A percentile compares a stretch with the other conserved stretches of the same genome.
Conservation (phyloP, 2,329 filamentous ascomycete genomes). For the Calonectria honghensis region DNA sequence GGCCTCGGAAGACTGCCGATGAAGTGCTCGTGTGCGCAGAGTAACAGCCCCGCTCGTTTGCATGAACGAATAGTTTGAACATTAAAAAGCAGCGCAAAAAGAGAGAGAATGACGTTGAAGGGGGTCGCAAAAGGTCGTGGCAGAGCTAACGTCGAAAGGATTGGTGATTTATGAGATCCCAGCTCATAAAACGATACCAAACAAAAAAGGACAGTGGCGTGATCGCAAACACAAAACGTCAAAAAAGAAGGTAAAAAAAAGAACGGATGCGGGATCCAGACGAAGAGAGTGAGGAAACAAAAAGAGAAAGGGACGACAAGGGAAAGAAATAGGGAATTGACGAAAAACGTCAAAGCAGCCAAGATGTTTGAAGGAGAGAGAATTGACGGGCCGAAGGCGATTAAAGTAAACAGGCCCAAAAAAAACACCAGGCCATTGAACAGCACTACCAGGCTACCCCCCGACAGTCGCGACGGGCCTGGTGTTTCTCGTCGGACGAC, state of each 20-base stretch:
- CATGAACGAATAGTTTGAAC: constrained; percentile 41
- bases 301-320: constrained; percentile 31
- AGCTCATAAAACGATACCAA: constrained; percentile 7
- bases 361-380: constrained; percentile 34
- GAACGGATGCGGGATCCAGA: constrained; percentile 7
- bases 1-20: constrained; percentile 31
- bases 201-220: constrained; percentile 16
- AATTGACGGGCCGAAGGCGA: constrained; percentile 20
- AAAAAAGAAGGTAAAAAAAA: constrained; percentile 30
- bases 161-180: constrained; percentile 25
- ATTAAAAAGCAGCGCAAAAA: constrained; percentile 26
- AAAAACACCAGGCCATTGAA: constrained; percentile 13
- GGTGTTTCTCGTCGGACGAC: constrained; percentile 19
- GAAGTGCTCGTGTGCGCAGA: constrained; percentile 33
- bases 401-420: constrained; percentile 23
- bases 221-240: constrained; percentile 29
- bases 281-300: constrained; percentile 21
- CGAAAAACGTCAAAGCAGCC: constrained; percentile 24
- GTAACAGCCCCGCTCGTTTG: constrained; percentile 36
- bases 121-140: neutral
- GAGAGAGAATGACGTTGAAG: neutral
- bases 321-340: constrained; percentile 17
- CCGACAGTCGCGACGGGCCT: constrained; percentile 4
- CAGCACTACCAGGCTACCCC: too few species aligned
- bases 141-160: constrained; percentile 6